Evolutionary conservation across 768 basidiomycete species (phyloP), one percentile per base, ranked within the genome.

Genomic region (Xerocomellus amylosporus): DNA sequence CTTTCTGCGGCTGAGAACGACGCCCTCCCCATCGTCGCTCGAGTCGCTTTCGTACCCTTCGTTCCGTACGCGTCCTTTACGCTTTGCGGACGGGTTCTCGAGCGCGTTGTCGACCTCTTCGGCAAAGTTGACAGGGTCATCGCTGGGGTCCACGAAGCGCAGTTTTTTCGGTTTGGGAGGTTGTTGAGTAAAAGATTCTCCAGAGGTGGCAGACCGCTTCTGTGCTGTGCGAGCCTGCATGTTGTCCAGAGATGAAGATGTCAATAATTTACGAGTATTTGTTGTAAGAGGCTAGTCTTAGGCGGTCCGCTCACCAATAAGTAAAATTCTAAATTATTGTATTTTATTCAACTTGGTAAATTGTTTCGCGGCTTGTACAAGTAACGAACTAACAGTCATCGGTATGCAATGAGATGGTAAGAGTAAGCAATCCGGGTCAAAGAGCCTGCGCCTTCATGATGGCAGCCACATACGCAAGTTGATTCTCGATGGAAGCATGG

Each of bases 21-120:
- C 92, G n/a, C 92, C 88, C 69, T 97, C 93, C 3, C 90, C 93
- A 58, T 97, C 94, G 66, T 96, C 92, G 53, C 85, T 93, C 3
- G 93, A 95, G 72, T 97, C 94, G 1, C 91, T 93, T 13, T 95
- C 93, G 69, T 97, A 98, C 15, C 95, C 86, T 49, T 92, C 92
- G 17, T 80, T 87, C 66, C 87, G 89, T 54, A 97, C 83, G 43
- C 84, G 82, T 20, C 90, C 86, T 67, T 83, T 87, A 17, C 87
- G 81, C 54, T 75, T 75, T 22, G 76, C 76, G 12, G 80, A 79
- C 5, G 86, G 81, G 60, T 77, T 75, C 69, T 92, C 90, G 53
- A 93, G 83, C 0, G 84, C 78, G 4, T 79, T 78, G 56, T 91
- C 88, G 40, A 92, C 87, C 60, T 92, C 79, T 60, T 90, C 87